Conservation (phyloP, 768 basidiomycete genomes). For the Collybia mongolica region DNA sequence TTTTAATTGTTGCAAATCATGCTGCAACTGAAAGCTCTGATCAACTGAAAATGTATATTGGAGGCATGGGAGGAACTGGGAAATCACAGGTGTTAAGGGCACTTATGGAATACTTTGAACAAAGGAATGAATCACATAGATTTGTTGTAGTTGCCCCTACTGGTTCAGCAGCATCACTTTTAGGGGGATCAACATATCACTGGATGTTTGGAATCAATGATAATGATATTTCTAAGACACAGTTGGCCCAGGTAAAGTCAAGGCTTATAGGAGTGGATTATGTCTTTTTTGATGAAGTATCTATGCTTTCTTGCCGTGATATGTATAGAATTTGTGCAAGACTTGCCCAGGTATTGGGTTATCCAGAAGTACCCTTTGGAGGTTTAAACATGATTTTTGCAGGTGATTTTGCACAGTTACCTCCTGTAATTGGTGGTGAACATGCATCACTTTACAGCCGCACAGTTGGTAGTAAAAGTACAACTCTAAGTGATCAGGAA, state of each 20-base stretch:
- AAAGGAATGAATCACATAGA: slow-evolving; percentile 21
- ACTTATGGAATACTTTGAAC: slow-evolving; percentile 22
- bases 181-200: slow-evolving; percentile 26
- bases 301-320: slow-evolving; percentile 35
- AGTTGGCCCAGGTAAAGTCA: slow-evolving; percentile 8
- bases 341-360: slow-evolving; percentile 17
- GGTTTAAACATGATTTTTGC: slow-evolving; percentile 23
- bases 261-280: slow-evolving; percentile 23
- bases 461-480: not conserved
- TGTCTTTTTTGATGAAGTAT: slow-evolving; percentile 40
- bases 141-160: slow-evolving; percentile 24
- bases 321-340: slow-evolving; percentile 26
- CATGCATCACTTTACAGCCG: not conserved
- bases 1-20: slow-evolving; percentile 16
- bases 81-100: slow-evolving; percentile 16
- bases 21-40: not conserved
- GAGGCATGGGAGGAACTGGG: slow-evolving; percentile 15
- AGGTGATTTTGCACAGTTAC: slow-evolving; percentile 2
- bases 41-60: slow-evolving; percentile 14
- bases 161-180: slow-evolving; percentile 20
- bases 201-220: slow-evolving; percentile 8
- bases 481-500: not conserved
- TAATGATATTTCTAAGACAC: slow-evolving; percentile 7
- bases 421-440: slow-evolving; percentile 1
- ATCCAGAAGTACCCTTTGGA: slow-evolving; percentile 24